Evolutionary conservation across 768 basidiomycete species (phyloP), one percentile per base, ranked within the genome.

Genomic region (Rossbeevera mucosa): DNA sequence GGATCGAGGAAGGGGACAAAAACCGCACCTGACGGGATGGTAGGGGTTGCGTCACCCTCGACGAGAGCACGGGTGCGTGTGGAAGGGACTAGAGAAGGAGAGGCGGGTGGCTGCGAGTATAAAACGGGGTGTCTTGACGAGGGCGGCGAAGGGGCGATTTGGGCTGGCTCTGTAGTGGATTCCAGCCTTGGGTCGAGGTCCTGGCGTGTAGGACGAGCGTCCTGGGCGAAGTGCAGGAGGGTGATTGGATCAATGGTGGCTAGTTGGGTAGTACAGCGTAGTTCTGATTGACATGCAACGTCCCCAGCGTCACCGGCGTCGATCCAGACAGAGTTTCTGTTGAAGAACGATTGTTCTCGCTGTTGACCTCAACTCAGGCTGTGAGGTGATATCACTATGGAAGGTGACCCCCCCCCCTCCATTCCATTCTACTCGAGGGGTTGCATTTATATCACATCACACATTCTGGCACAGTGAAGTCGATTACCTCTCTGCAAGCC

Each of bases 161-260:
- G 59, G 63, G 55, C 53, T 58, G 68, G 56, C 60, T 54, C 56
- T 54, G 72, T 65, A 52, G 68, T 55, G 64, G 72, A 63, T 72
- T 75, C 79, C 76, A 79, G 76, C 67, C 76, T 74, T 73, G 76
- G 65, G 61, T 71, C 59, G 54, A 67, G 64, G 61, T 70, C 71
- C 64, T 74, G 67, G 71, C 68, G 70, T 59, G 61, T 64, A 68
- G 72, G 72, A 70, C 65, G 59, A 63, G 68, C 68, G 73, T 81
- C 80, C 84, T 80, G 77, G 69, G 78, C 66, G 71, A 75, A 69
- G 74, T 71, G 72, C 71, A 77, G 72, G 67, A 75, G 71, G 65
- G 78, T 79, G 74, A 75, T 68, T 74, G 84, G 75, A 83, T 85
- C 83, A 86, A 88, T 88, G 76, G 77, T 76, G 74, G 63, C 73